These are phyloP conservation scores for Aspergillus tubingensis DNA, from an alignment of 2,329 filamentous ascomycete genomes.

Conservation along the genomic window DNA sequence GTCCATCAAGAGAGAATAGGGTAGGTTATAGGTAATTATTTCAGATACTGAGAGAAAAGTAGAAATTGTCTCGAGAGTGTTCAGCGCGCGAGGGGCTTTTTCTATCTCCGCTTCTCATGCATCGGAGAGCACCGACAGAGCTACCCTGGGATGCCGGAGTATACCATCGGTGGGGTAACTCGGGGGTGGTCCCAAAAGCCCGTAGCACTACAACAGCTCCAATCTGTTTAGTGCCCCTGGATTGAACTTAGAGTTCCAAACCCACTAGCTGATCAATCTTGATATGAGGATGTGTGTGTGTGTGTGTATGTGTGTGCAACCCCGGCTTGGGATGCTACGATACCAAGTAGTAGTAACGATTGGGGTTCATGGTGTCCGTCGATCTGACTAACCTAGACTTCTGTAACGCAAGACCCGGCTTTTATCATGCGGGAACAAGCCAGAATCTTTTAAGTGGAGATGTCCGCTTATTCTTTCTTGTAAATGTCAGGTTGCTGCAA, in stretches of 20 bases:
- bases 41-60: slow-evolving; percentile 2
- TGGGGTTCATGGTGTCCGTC: neutral
- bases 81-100: slow-evolving; percentile 11
- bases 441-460: neutral
- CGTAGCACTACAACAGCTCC: neutral
- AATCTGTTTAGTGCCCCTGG: neutral
- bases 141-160: slow-evolving; percentile 23
- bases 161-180: slow-evolving; percentile 23
- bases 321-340: neutral
- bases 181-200: neutral
- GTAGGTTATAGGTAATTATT: slow-evolving; percentile 2
- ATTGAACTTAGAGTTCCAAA: neutral
- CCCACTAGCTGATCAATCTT: neutral
- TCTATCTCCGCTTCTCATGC: slow-evolving; percentile 25
- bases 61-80: neutral
- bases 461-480: neutral
- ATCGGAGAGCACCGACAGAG: slow-evolving; percentile 41
- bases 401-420: neutral
- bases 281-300: neutral
- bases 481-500: too few species aligned
- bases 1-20: slow-evolving; percentile 27
- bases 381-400: neutral
- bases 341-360: too few species aligned
- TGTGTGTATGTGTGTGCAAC: neutral
- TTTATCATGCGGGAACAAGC: neutral